Percentiles rank a stretch among this genome's conserved stretches.
Evolutionary conservation across 352 stramenopile genomes (phyloP).

Genomic region (Phytophthora uliginosa): DNA sequence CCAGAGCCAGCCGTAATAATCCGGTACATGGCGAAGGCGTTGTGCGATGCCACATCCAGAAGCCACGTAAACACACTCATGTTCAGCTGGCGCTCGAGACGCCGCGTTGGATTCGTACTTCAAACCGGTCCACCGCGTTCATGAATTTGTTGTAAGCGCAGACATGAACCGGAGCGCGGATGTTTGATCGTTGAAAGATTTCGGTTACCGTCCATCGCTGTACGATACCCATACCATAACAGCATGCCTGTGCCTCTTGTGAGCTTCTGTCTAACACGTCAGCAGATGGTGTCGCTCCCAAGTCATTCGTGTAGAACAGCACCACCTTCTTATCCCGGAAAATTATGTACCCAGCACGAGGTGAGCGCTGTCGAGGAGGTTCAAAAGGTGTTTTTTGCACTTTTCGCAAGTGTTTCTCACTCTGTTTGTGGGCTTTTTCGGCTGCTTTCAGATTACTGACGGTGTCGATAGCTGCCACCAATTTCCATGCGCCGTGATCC

Average conservation of each 20-base stretch:
- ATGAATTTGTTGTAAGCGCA: no score
- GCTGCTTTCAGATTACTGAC: neutral
- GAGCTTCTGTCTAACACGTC: no score
- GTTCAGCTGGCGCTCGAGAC: neutral
- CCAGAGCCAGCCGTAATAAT: neutral
- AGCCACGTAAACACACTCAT: slow-evolving; percentile 12
- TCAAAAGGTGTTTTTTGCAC: neutral
- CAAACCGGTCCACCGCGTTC: neutral
- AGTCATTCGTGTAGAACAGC: no score
- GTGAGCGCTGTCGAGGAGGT: neutral
- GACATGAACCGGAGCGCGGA: no score
- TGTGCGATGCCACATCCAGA: slow-evolving; percentile 5
- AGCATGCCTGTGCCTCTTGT: no score
- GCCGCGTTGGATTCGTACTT: neutral
- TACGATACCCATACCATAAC: no score
- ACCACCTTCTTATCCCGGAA: slow-evolving; percentile 8
- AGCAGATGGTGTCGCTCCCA: no score
- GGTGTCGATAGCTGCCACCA: neutral
- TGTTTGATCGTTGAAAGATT: no score
- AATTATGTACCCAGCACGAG: slow-evolving; percentile 1
- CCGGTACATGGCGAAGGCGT: neutral
- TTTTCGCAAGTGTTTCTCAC: neutral
- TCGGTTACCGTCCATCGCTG: no score
- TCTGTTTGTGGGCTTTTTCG: slow-evolving; percentile 5
- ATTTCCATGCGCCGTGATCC: neutral